A percentile compares a stretch with the other conserved stretches of the same genome.
Conservation (phyloP, 2,329 filamentous ascomycete species). For the Fusarium coffeatum region DNA sequence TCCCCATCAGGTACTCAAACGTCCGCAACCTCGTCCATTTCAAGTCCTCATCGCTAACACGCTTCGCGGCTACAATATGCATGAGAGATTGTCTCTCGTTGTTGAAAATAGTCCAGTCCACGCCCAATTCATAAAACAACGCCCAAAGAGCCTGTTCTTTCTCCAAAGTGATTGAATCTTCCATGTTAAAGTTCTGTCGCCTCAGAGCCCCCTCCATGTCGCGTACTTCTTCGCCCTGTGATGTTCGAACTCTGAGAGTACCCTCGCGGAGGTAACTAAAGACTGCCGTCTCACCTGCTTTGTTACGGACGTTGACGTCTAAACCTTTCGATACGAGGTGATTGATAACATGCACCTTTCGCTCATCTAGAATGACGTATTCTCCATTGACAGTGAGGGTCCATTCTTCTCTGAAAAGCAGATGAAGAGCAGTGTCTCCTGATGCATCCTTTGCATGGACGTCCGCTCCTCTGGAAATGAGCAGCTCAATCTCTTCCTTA, state of each 20-base stretch:
- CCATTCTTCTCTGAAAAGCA: not conserved
- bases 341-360: fast-evolving
- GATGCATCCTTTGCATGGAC: not conserved
- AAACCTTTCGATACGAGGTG: not conserved
- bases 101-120: not conserved
- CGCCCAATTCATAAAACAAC: not conserved
- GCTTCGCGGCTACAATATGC: not conserved
- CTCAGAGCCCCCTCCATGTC: too few relatives aligned
- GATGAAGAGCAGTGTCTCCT: not conserved
- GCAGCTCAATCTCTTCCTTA: not conserved
- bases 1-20: not conserved
- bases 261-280: not conserved
- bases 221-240: not conserved
- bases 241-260: not conserved
- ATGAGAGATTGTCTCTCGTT: not conserved
- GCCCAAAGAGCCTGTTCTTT: not conserved
- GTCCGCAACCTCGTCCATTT: not conserved
- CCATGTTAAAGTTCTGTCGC: too few relatives aligned
- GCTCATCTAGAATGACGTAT: fast-evolving
- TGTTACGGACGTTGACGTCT: not conserved
- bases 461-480: not conserved
- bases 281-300: not conserved
- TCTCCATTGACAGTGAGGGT: fast-evolving
- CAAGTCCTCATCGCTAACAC: fast-evolving
- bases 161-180: not conserved